These are phyloP conservation scores for Ailanthus altissimus DNA, from an alignment of 345 rosid species.

Conservation along the genomic window DNA sequence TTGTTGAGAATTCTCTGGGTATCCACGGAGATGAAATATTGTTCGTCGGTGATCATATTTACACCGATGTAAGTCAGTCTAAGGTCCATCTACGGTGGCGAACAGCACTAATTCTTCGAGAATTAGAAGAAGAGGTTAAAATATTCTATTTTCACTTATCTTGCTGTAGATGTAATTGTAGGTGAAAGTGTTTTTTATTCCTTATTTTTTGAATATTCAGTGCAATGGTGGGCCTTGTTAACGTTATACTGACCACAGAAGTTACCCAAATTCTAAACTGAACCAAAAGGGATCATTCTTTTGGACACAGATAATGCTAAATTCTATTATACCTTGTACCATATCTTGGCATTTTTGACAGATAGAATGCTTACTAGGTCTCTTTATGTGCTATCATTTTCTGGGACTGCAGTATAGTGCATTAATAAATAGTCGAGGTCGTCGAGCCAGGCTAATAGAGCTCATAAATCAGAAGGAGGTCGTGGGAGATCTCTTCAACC, in stretches of 20 bases:
- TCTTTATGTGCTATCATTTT: slow-evolving; percentile 7
- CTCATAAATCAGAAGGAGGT: slow-evolving; percentile 89
- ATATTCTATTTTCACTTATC: slow-evolving; percentile 12
- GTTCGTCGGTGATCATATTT: slow-evolving; percentile 95
- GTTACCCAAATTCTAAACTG: neutral
- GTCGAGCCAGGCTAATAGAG: slow-evolving; percentile 67
- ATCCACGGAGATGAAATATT: slow-evolving; percentile 95
- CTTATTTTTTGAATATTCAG: neutral
- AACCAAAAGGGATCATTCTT: neutral
- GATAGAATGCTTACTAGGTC: slow-evolving; percentile 14
- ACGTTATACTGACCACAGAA: neutral
- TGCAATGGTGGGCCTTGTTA: neutral
- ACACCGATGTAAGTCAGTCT: slow-evolving; percentile 95
- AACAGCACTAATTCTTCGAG: slow-evolving; percentile 91
- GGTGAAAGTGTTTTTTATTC: neutral
- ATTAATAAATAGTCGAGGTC: slow-evolving; percentile 63
- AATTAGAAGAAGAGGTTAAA: slow-evolving; percentile 88
- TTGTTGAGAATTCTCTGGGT: slow-evolving; percentile 82
- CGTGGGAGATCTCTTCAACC: slow-evolving; percentile 91
- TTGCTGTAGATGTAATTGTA: neutral
- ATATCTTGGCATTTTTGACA: neutral
- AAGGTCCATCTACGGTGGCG: slow-evolving; percentile 95
- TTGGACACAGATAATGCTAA: neutral
- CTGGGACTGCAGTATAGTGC: slow-evolving; percentile 70
- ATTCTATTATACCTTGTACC: neutral